Base-by-base conservation (phyloP, 2,329 filamentous ascomycete genomes). In the Aspergillus texensis region DNA sequence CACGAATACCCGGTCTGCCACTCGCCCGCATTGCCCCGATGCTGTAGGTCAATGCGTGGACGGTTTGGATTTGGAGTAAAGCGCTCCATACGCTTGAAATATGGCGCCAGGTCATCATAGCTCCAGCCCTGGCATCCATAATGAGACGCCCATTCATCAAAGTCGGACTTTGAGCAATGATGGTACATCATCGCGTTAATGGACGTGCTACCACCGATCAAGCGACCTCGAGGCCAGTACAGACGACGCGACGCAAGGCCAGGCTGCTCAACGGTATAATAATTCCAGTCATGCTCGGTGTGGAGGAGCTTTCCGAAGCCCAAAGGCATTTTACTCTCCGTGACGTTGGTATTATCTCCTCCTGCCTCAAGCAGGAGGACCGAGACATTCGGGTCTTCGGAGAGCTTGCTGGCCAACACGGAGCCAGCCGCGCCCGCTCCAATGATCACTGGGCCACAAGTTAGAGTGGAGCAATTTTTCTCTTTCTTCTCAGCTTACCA, bases 71-170 rank as follows among this genome's bases (percentile, higher is more conserved):
- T 63, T 1, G 63, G 61, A 5, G 65, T 68, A 21, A 68, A 68
- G 6, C 62, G 60, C 58, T 68, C 67, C 67, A 68, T 68, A 11
- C 62, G 56, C 55, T 74, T 72, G 64, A 85, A 83, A 65, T 84
- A 85, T 0, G 81, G 81, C 2, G 82, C 66, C 6, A 85, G 68
- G 39, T 74, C 75, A 1, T 76, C 70, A 76, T 80, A 83, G 26
- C 71, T 73, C 77, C 79, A 82, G 0, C 78, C 81, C 10, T 59
- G 26, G 21, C 67, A 68, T 6, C 65, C 67, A 53, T 67, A 62
- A 8, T 16, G 43, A 11, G 54, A 34, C 6, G 46, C 63, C 67
- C 67, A 67, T 43, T 68, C 63, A 21, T 68, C 67, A 32, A 63
- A 68, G 48, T 68, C 65, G 2, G 67, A 65, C 14, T n/a, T 57